Evolutionary conservation across 78 protist species (phyloP).

Genomic region (Dictyostelium discoideum): dicty_2.7 NC_007088.5:1435001-1435500

Average conservation of each 20-base stretch:
- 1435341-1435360: background rate
- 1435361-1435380: background rate
- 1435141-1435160: background rate
- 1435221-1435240: background rate
- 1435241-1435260: background rate
- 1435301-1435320: background rate
- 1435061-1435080: conserved; percentile 1
- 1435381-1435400: conserved; percentile 1
- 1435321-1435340: background rate
- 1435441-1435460: background rate
- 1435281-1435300: background rate
- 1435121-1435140: background rate
- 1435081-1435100: background rate
- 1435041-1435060: background rate
- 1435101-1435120: background rate
- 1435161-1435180: background rate
- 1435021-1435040: too few species aligned
- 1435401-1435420: background rate
- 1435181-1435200: background rate
- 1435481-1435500: conserved; percentile 2
- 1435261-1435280: conserved; percentile 6
- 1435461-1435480: background rate
- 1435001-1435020: background rate
- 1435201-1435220: background rate
- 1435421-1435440: conserved; percentile 7